Percentiles rank a stretch among this genome's conserved stretches.
These are phyloP conservation scores for Porogramme epimiltina DNA, from an alignment of 1,284 basidiomycete genomes.

Conservation along the genomic window DNA sequence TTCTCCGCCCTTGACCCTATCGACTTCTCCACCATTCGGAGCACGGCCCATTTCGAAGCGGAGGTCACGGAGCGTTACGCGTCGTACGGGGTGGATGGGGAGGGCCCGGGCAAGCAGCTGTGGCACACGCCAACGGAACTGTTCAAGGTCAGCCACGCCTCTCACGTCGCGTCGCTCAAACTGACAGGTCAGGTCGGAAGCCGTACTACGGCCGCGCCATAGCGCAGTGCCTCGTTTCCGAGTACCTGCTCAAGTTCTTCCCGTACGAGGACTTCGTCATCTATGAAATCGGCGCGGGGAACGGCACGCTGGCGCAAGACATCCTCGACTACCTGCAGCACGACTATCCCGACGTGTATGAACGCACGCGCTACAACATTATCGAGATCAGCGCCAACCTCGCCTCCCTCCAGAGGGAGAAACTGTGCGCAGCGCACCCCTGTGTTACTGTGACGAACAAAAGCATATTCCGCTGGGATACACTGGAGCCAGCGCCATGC, in stretches of 20 bases:
- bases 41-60: slow-evolving; percentile 80
- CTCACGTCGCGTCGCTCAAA: slow-evolving; percentile 7
- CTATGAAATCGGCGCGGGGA: slow-evolving; percentile 98
- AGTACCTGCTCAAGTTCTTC: slow-evolving; percentile 93
- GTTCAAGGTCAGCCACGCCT: slow-evolving; percentile 76
- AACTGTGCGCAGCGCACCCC: slow-evolving; percentile 55
- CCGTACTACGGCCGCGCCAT: slow-evolving; percentile 95
- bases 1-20: slow-evolving; percentile 75
- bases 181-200: slow-evolving; percentile 42
- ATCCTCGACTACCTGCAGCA: slow-evolving; percentile 82
- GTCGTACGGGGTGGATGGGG: slow-evolving; percentile 63
- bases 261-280: slow-evolving; percentile 95
- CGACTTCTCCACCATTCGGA: slow-evolving; percentile 70
- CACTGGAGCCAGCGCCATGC: slow-evolving; percentile 79
- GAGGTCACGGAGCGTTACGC: slow-evolving; percentile 79
- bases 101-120: slow-evolving; percentile 85
- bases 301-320: slow-evolving; percentile 91
- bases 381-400: slow-evolving; percentile 91
- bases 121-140: slow-evolving; percentile 99
- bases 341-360: slow-evolving; percentile 89
- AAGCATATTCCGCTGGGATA: slow-evolving; percentile 89
- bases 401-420: slow-evolving; percentile 69
- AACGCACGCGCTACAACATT: slow-evolving; percentile 87
- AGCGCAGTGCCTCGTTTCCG: slow-evolving; percentile 84
- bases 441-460: slow-evolving; percentile 77